Percentiles rank a stretch among this genome's conserved stretches.
phyloP scores from a whole-genome alignment of 2,329 filamentous ascomycete genomes.

The Fusarium secorum region DNA sequence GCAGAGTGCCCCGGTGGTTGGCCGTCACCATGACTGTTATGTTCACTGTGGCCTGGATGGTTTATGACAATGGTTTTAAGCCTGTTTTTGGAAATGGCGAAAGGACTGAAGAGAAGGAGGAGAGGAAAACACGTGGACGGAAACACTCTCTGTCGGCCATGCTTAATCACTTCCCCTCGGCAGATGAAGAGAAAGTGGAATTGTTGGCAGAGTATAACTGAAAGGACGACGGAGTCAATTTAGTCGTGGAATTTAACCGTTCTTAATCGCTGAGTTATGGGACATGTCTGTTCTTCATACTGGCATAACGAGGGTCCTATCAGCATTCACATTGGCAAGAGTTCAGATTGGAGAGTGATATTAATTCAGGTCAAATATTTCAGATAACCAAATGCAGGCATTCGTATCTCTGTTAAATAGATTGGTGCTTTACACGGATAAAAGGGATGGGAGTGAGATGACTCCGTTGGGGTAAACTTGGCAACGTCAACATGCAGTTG shows the following conservation, averaged over 20 bases:
- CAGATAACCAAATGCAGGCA: neutral
- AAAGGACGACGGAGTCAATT: neutral
- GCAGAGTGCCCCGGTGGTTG: constrained; percentile 74
- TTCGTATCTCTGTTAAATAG: neutral
- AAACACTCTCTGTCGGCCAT: constrained; percentile 13
- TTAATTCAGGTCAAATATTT: neutral
- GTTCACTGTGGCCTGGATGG: constrained; percentile 58
- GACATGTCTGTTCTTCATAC: neutral
- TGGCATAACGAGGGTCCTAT: neutral
- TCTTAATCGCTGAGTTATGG: neutral
- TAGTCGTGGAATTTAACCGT: neutral
- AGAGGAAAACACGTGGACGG: neutral
- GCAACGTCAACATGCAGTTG: constrained; percentile 30
- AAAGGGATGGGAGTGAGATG: constrained; percentile 22
- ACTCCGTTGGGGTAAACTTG: constrained; percentile 36
- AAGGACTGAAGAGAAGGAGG: constrained; percentile 56
- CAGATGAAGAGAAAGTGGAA: constrained; percentile 41
- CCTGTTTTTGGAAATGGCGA: constrained; percentile 86
- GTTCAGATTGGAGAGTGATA: neutral
- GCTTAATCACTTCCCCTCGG: neutral
- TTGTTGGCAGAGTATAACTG: constrained; percentile 26
- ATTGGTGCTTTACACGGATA: neutral
- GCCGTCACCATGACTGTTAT: constrained; percentile 58
- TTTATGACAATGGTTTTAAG: constrained; percentile 59
- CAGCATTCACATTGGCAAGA: neutral